Conservation (phyloP, 805 yeast genomes). For the Pichia scutulata region DNA sequence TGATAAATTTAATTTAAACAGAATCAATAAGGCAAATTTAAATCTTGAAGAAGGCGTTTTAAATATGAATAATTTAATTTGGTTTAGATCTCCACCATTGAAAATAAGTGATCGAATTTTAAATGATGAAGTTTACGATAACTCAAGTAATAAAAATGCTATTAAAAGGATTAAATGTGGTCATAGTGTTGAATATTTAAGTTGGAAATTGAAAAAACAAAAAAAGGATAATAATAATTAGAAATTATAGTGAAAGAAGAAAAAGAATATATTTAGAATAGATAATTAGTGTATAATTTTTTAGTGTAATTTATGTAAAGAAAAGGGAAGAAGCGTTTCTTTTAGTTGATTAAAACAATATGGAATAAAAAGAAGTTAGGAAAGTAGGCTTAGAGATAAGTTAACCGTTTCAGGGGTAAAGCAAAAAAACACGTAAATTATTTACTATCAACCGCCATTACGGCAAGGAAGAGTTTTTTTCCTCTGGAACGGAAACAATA, state of each 20-base stretch:
- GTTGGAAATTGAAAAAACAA: conserved; percentile 36
- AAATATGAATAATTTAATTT: conserved; percentile 35
- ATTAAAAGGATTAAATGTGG: conserved; percentile 41
- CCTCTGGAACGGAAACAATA: too few species aligned
- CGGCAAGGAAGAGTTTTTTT: too few species aligned
- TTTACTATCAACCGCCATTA: too few species aligned
- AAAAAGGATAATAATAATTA: not conserved
- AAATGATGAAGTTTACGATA: conserved; percentile 15
- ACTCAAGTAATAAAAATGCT: conserved; percentile 13
- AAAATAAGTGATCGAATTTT: conserved; percentile 34
- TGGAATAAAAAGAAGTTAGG: too few species aligned
- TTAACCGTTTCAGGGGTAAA: too few species aligned
- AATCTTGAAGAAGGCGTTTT: not conserved
- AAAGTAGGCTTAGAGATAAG: not conserved
- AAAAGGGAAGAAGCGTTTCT: not conserved
- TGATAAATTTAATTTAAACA: conserved; percentile 28
- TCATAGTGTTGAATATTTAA: conserved; percentile 68
- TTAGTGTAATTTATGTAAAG: conserved; percentile 1
- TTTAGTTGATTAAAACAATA: too few species aligned
- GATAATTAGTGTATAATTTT: not conserved
- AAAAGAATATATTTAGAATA: not conserved
- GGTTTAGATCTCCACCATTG: conserved; percentile 66
- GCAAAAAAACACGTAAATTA: not conserved
- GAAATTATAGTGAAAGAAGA: not conserved
- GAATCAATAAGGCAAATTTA: conserved; percentile 12